Evolutionary conservation across 345 rosid genomes (phyloP), one percentile per base, ranked within the genome.

Genomic region (Rhizophora mangle): DNA sequence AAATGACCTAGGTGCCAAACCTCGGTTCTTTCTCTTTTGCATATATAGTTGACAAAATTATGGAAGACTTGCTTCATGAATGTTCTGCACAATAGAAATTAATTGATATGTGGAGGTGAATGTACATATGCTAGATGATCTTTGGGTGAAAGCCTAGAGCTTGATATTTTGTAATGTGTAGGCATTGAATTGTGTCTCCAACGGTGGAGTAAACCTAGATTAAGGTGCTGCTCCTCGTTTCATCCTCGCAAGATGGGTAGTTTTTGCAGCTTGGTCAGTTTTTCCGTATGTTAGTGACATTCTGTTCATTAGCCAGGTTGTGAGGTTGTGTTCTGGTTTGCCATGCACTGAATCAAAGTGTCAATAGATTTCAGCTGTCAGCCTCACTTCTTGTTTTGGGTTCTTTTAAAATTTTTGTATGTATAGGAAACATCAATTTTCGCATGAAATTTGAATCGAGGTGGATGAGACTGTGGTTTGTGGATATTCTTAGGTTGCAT

Each of bases 71-170:
- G 24, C 36, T 54, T 39, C 54, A 20, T 63, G 55, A 65, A 63
- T 70, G 64, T 49, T 56, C 24, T 60, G 49, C 53, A 46, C 74
- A 64, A 71, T 62, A 60, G 61, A 71, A 54, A 55, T 54, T 34
- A 36, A 51, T 71, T 69, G 70, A 64, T 59, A 46, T 54, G 69
- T 65, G 65, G 53, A 69, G 64, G 36, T 74, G 76, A 78, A 77
- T 81, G 84, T 84, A 74, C 78, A 77, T 80, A 81, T 68, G 46
- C 54, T 75, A 71, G 71, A 60, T 77, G 66, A 65, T 67, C 37
- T 43, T 54, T 32, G 62, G 73, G 67, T 61, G 51, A 67, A 46
- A 57, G 26, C 55, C 62, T 62, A 73, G 65, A 57, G 78, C 51
- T 47, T 29, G 65, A 68, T 56, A 31, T 71, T 62, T 24, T 49